Evolutionary conservation across 176 grass and related monocot genomes (phyloP), one percentile per base, ranked within the genome.

Genomic region (Lolium multiflorum): DNA sequence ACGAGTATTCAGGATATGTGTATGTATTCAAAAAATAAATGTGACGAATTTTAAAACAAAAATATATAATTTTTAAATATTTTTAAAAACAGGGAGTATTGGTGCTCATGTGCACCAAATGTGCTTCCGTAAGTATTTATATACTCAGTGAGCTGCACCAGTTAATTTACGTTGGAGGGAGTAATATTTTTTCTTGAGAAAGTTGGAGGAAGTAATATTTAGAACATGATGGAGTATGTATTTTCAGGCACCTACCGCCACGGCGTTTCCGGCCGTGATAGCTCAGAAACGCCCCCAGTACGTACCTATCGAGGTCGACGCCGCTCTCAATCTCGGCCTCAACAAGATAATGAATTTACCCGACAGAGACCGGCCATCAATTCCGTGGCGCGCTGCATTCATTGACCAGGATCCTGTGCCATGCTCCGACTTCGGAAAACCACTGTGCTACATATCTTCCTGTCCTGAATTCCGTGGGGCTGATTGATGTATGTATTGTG

Each of bases 261-360:
- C 37, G 20, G 4, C 43, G 70, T 73, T 73, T 48, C 21, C 70
- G 44, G 70, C 44, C 7, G 6, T 28, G 15, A 51, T 35, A 25
- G 47, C 48, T 54, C 7, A 1, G 73, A 54, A 76, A 54, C 73
- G 73, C 21, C 22, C 22, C 14, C 24, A 26, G 73, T 76, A 75
- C 71, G 24, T 52, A 26, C 24, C 48, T 24, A 35, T 76, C 49
- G 73, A 0, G 49, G 49, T 75, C 47, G 48, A 18, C 72, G 47
- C 22, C 22, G 72, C 72, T 31, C 17, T 76, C 73, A 11, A 4
- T 51, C 7, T 47, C 41, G 11, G 31, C 2, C 49, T 18, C 49
- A 35, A 24, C 73, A 31, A 76, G 49, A 76, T 35, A 76, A 54
- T 76, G 49, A 54, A 76, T 76, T 15, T 76, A 54, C 73, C 73